Evolutionary conservation across 2,329 filamentous ascomycete genomes (phyloP), one percentile per base, ranked within the genome.

Genomic region (Ceratocystis cubensis): DNA sequence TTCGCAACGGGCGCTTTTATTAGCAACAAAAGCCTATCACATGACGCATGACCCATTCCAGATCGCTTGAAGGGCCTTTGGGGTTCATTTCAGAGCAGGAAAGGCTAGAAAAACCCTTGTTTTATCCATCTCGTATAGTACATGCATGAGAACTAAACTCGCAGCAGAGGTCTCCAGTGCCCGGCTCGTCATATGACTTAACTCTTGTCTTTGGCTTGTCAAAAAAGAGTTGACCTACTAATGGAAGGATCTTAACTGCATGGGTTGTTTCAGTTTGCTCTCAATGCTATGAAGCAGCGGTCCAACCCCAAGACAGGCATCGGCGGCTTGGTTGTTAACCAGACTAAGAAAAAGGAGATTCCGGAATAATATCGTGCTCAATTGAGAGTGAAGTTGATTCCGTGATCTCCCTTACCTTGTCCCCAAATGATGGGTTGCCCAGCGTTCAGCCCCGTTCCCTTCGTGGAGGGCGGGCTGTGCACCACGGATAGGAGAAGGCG

Each of bases 361-460:
- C 56, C 56, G 56, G 17, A 30, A 33, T 59, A 59, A 59, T 59
- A 59, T 59, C 56, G 56, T 33, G 56, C 28, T 33, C 10, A 30
- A 37, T 59, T 1, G 56, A 33, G 56, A n/a, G 28, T n/a, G 17
- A 59, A 41, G 56, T 8, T 59, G 56, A 59, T 59, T 30, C 56
- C 56, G 56, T 59, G 56, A 59, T 59, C 28, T 59, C n/a, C 56
- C 56, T 59, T 59, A 8, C 56, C 28, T n/a, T 59, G 56, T 59
- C 56, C 28, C 6, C 56, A 15, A n/a, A 53, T 15, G 37, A 41
- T 41, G 37, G 37, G 37, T 41, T 25, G 48, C 10, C 22, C 25
- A 25, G 48, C 25, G 25, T 53, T 53, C 48, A 53, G 48, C 48
- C 48, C 48, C 48, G 22, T 53, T 53, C 48, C 37, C 48, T 53